phyloP scores from a whole-genome alignment of 1,139 yeast species.

The Trichomonascaceae sp. region DNA sequence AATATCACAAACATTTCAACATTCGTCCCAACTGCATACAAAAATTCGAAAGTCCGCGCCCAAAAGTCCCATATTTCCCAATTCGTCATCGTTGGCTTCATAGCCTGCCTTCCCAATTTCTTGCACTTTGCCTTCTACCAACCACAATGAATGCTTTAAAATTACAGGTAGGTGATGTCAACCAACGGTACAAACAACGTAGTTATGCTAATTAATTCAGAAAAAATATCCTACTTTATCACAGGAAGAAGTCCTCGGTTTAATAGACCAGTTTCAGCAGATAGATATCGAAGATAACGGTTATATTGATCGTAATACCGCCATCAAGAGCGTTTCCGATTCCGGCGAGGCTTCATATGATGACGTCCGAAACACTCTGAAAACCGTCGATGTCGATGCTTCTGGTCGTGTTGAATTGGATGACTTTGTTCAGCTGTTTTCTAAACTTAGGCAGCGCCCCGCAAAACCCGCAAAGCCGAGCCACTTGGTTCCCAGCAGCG shows the following conservation, averaged over 20 bases:
- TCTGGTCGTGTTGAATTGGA: constrained; percentile 96
- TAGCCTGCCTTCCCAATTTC: neutral
- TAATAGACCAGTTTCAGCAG: constrained; percentile 67
- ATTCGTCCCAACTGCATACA: too few species aligned
- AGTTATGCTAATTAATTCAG: constrained; percentile 29
- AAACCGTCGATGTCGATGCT: constrained; percentile 87
- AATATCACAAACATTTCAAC: too few species aligned
- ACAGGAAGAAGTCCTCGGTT: constrained; percentile 77
- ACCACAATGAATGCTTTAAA: constrained; percentile 47
- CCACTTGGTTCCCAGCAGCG: constrained; percentile 15
- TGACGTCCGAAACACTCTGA: constrained; percentile 88
- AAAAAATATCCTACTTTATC: constrained; percentile 75
- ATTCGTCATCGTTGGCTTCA: neutral
- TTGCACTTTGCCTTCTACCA: neutral
- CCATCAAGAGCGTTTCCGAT: constrained; percentile 74
- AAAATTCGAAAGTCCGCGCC: too few species aligned
- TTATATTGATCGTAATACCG: constrained; percentile 90
- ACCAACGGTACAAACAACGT: neutral
- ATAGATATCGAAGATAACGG: constrained; percentile 91
- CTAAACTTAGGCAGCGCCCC: constrained; percentile 33
- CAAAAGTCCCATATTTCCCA: too few species aligned
- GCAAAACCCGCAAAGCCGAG: constrained; percentile 23
- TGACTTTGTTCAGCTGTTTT: constrained; percentile 76
- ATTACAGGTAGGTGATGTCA: constrained; percentile 38
- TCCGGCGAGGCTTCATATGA: constrained; percentile 81